Evolutionary conservation across 2,329 filamentous ascomycete genomes (phyloP).

Genomic region (Xylariomycetidae sp.): DNA sequence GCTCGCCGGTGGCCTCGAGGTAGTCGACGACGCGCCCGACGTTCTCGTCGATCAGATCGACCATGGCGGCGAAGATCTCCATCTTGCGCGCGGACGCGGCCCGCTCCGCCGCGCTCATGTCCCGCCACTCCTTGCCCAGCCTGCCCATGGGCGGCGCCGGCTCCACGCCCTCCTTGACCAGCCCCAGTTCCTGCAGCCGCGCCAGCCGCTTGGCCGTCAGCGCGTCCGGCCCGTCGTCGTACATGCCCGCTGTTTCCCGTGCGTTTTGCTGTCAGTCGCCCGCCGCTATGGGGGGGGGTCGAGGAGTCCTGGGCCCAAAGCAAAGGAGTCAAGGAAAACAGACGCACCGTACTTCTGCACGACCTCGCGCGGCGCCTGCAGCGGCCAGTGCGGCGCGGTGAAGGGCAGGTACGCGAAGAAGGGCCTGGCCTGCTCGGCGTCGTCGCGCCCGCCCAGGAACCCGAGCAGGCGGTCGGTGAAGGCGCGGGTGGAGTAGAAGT

Average conservation of each 20-base stretch:
- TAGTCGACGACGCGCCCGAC: slow-evolving; percentile 44
- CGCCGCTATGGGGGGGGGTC: neutral
- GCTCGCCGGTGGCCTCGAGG: slow-evolving; percentile 38
- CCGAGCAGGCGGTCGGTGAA: slow-evolving; percentile 33
- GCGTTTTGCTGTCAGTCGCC: too few relatives aligned
- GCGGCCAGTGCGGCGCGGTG: slow-evolving; percentile 46
- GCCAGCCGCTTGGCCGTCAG: slow-evolving; percentile 37
- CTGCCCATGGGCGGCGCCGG: slow-evolving; percentile 4
- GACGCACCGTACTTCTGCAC: slow-evolving; percentile 35
- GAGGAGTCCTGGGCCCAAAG: neutral
- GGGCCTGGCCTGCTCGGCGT: slow-evolving; percentile 31
- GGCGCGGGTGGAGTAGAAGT: slow-evolving; percentile 27
- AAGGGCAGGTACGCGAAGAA: slow-evolving; percentile 44
- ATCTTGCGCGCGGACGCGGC: slow-evolving; percentile 11
- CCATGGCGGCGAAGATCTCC: slow-evolving; percentile 47
- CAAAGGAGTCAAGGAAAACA: too few relatives aligned
- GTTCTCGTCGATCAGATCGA: slow-evolving; percentile 44
- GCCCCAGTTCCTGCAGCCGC: slow-evolving; percentile 18
- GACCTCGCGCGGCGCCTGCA: slow-evolving; percentile 41
- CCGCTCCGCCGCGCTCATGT: slow-evolving; percentile 8
- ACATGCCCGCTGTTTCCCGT: slow-evolving; percentile 34
- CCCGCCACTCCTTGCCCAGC: slow-evolving; percentile 7
- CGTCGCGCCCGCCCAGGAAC: slow-evolving; percentile 20
- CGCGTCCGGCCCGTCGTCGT: slow-evolving; percentile 43
- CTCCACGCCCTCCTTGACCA: slow-evolving; percentile 26